Evolutionary conservation across 352 stramenopile species (phyloP), one percentile per base, ranked within the genome.

Genomic region (Phytophthora macrochlamydospora): DNA sequence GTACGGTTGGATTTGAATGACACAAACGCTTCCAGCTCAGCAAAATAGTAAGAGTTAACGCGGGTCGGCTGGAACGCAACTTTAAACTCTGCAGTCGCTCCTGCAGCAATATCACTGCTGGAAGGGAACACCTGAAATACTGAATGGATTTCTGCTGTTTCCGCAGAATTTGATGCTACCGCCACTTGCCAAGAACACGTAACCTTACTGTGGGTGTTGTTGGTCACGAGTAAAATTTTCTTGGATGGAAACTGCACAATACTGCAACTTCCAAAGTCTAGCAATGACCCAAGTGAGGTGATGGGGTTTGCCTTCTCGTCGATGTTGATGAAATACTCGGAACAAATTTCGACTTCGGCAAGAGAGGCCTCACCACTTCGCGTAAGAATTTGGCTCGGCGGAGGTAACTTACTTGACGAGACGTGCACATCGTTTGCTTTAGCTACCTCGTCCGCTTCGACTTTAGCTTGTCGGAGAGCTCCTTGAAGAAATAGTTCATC

Each of bases 1-100:
- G 90, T 97, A 33, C 92, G 83, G 62, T 98, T 97, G 8, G 91
- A 97, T 58, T 98, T 97, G 65, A 97, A 97, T 18, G 87, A 91
- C 38, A 90, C 89, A 55, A 84, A 94, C 24, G 78, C 90, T 60
- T 98, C 94, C 7, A 98, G 73, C 67, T 98, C 92, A 13, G 79
- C 78, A 51, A 95, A 93, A 69, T 93, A 98, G 73, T 98, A 98
- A 13, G 79, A 65, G 67, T 98, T 97, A 35, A 71, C 60, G 7
- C 77, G 64, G 0, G 68, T 65, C 1, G 94, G 94, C 31, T 87
- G 73, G 59, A 98, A 98, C 2, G 69, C 73, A 12, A 98, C 76
- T 28, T 75, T 71, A 57, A 98, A 98, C 51, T 95, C 86, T 37
- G 67, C 71, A 6, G 76, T 90, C 24, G 61, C 75, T 9, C 90